These are phyloP conservation scores for Claviceps arundinis DNA, from an alignment of 2,329 filamentous ascomycete genomes.

Conservation along the genomic window DNA sequence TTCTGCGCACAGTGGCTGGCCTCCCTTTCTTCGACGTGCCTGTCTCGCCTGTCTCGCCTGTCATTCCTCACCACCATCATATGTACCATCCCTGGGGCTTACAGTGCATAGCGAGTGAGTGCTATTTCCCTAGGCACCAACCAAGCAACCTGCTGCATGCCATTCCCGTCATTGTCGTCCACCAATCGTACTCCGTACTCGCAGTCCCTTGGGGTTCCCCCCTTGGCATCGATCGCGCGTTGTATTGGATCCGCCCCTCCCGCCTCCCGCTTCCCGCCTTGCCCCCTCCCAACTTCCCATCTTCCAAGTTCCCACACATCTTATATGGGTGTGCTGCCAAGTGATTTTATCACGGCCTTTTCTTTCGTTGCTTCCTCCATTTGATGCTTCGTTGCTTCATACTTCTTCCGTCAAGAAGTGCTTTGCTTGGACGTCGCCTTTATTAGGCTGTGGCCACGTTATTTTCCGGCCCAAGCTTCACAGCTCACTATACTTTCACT, in stretches of 20 bases:
- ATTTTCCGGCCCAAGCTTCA: slow-evolving; percentile 3
- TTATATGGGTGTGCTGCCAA: slow-evolving; percentile 1
- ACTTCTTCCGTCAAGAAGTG: background rate
- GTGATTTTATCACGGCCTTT: background rate
- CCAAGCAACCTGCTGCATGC: slow-evolving; percentile 4
- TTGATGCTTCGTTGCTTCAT: background rate
- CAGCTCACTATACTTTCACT: background rate
- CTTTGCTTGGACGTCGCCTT: background rate
- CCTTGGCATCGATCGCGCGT: slow-evolving; percentile 1
- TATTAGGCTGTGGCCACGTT: slow-evolving; percentile 1
- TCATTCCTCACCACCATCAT: slow-evolving; percentile 18
- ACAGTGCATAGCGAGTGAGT: background rate
- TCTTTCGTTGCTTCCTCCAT: slow-evolving; percentile 1
- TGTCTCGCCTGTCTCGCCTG: slow-evolving; percentile 25
- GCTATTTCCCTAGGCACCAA: background rate
- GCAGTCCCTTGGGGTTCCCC: background rate
- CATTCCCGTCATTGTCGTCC: slow-evolving; percentile 6
- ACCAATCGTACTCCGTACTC: background rate
- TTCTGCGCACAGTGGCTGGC: background rate
- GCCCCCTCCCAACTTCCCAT: background rate
- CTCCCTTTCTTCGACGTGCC: slow-evolving; percentile 7
- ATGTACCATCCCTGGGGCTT: slow-evolving; percentile 17
- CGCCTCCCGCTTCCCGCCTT: background rate
- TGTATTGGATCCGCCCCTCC: slow-evolving; percentile 5
- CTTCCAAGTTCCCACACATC: background rate